A percentile compares a stretch with the other conserved stretches of the same genome.
phyloP scores from a whole-genome alignment of 805 yeast species.

The Millerago galiae region DNA sequence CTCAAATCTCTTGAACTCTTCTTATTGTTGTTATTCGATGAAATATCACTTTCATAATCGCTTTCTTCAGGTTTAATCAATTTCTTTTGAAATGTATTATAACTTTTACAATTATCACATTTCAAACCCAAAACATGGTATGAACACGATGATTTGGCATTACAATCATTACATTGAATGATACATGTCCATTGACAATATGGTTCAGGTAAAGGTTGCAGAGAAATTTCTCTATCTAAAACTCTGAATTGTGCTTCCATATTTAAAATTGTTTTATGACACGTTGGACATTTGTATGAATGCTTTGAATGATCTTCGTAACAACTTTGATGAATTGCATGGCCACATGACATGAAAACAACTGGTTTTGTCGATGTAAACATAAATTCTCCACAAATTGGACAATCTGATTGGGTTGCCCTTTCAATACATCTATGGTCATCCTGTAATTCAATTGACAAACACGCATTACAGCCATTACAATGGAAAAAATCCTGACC shows the following conservation, averaged over 20 bases:
- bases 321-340: conserved; percentile 84
- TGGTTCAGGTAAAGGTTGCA: conserved; percentile 76
- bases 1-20: conserved; percentile 13
- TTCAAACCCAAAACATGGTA: conserved; percentile 84
- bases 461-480: conserved; percentile 81
- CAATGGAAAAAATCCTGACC: conserved; percentile 92
- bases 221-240: conserved; percentile 72
- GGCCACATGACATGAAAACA: conserved; percentile 92
- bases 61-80: conserved; percentile 62
- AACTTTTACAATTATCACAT: conserved; percentile 82
- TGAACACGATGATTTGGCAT: conserved; percentile 65
- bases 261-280: conserved; percentile 77
- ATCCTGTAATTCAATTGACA: conserved; percentile 69
- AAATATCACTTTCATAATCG: conserved; percentile 24
- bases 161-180: conserved; percentile 81
- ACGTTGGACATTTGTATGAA: conserved; percentile 86
- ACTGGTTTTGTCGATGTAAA: conserved; percentile 77
- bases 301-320: conserved; percentile 76
- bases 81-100: conserved; percentile 73
- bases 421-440: conserved; percentile 81
- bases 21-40: conserved; percentile 17
- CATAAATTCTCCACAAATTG: conserved; percentile 87
- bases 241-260: conserved; percentile 88
- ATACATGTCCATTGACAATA: conserved; percentile 70
- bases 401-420: conserved; percentile 87